Percentiles rank a stretch among this genome's conserved stretches.
These are phyloP conservation scores for Nicotiana paniculata DNA, from an alignment of 257 asterid species.

Conservation along the genomic window DNA sequence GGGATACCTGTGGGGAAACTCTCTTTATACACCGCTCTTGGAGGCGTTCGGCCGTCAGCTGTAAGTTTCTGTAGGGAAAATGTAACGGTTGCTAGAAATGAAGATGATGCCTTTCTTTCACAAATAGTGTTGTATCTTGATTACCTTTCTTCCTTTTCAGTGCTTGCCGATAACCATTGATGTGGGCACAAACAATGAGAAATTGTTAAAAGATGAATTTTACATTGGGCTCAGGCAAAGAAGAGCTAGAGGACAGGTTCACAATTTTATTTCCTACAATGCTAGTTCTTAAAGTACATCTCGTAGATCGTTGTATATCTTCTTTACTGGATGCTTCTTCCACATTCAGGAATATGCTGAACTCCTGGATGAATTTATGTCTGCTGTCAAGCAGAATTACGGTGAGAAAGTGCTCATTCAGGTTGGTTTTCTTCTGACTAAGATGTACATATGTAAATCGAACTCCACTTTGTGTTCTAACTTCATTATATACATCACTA, in stretches of 20 bases:
- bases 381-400: constrained; percentile 69
- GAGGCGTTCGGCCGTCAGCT: constrained; percentile 91
- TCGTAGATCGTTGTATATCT: not conserved
- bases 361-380: constrained; percentile 73
- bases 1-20: constrained; percentile 96
- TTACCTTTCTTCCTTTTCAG: constrained; percentile 24
- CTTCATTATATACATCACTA: constrained; percentile 19
- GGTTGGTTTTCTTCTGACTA: constrained; percentile 24
- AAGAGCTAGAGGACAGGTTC: constrained; percentile 73
- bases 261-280: constrained; percentile 6
- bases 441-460: not conserved
- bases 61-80: constrained; percentile 18
- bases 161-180: constrained; percentile 80
- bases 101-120: not conserved
- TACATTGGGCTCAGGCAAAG: constrained; percentile 63
- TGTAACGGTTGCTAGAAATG: not conserved
- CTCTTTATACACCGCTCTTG: constrained; percentile 87
- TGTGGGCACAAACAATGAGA: constrained; percentile 74
- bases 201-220: constrained; percentile 58
- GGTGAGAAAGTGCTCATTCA: constrained; percentile 86
- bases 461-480: not conserved
- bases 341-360: constrained; percentile 62
- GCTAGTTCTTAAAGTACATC: not conserved
- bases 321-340: not conserved
- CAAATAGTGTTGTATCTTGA: not conserved